Evolutionary conservation across 768 basidiomycete species (phyloP).

Genomic region (Daedalea quercina): DNA sequence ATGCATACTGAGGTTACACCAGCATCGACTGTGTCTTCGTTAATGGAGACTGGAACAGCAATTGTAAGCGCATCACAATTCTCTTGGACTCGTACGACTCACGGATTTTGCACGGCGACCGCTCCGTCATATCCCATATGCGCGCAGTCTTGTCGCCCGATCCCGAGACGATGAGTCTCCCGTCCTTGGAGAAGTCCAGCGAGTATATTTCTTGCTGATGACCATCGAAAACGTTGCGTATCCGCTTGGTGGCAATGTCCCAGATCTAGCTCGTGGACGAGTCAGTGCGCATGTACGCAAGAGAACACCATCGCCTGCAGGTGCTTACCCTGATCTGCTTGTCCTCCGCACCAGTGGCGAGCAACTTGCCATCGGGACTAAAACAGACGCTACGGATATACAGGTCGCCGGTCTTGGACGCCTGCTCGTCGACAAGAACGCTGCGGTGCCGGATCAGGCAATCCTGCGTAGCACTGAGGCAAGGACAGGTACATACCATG

Average conservation of each 20-base stretch:
- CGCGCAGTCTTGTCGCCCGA: constrained; percentile 69
- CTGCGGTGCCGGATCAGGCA: constrained; percentile 28
- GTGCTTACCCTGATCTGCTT: constrained; percentile 74
- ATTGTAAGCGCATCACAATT: not conserved
- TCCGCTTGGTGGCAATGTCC: constrained; percentile 79
- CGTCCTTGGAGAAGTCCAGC: constrained; percentile 85
- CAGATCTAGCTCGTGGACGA: constrained; percentile 55
- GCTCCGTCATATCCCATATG: constrained; percentile 54
- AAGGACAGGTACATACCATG: constrained; percentile 49
- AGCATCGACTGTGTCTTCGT: constrained; percentile 48
- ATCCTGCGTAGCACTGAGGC: not conserved
- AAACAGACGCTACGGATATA: constrained; percentile 88
- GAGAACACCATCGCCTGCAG: not conserved
- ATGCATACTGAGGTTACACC: constrained; percentile 57
- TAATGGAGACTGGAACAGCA: constrained; percentile 30
- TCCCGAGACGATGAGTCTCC: constrained; percentile 81
- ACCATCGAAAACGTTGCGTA: constrained; percentile 77
- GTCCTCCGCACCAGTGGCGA: constrained; percentile 87
- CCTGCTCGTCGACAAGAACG: constrained; percentile 71
- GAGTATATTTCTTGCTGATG: constrained; percentile 94
- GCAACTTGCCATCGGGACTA: constrained; percentile 61
- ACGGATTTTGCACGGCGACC: constrained; percentile 30
- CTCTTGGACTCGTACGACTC: too few species aligned
- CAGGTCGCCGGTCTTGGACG: constrained; percentile 69
- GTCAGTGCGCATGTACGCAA: not conserved